phyloP scores from a whole-genome alignment of 208 protist genomes.

The Tetramitus jugosus region DNA sequence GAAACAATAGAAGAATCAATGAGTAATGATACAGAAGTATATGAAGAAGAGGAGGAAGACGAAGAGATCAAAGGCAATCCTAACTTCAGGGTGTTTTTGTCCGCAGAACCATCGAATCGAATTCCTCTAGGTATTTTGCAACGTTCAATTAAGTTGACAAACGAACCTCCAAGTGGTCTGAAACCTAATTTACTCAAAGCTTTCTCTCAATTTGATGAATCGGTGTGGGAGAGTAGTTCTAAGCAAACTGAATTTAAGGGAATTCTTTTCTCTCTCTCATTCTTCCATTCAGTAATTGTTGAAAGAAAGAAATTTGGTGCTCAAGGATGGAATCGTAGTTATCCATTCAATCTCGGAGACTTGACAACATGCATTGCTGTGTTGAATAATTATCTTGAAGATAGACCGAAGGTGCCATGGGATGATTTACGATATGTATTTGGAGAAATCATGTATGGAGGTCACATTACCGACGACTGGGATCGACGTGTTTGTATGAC shows the following conservation, averaged over 20 bases:
- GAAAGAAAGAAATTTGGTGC: slow-evolving; percentile 96
- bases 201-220: slow-evolving; percentile 85
- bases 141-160: slow-evolving; percentile 90
- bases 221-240: slow-evolving; percentile 85
- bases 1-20: no score
- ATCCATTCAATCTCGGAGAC: slow-evolving; percentile 95
- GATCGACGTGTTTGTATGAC: slow-evolving; percentile 91
- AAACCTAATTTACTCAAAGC: slow-evolving; percentile 90
- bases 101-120: slow-evolving; percentile 84
- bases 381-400: slow-evolving; percentile 95
- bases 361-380: slow-evolving; percentile 91
- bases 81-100: slow-evolving; percentile 93
- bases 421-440: slow-evolving; percentile 97
- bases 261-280: slow-evolving; percentile 94
- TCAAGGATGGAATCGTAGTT: slow-evolving; percentile 91
- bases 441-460: slow-evolving; percentile 99
- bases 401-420: slow-evolving; percentile 90
- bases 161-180: slow-evolving; percentile 86
- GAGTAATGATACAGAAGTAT: neutral
- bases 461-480: slow-evolving; percentile 97
- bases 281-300: slow-evolving; percentile 94
- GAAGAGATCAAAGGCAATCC: slow-evolving; percentile 76
- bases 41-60: slow-evolving; percentile 49
- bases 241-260: slow-evolving; percentile 92
- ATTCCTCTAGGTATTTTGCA: slow-evolving; percentile 95